Evolutionary conservation across 495 filamentous ascomycete species (phyloP).

Genomic region (Daldinia grandis): DNA sequence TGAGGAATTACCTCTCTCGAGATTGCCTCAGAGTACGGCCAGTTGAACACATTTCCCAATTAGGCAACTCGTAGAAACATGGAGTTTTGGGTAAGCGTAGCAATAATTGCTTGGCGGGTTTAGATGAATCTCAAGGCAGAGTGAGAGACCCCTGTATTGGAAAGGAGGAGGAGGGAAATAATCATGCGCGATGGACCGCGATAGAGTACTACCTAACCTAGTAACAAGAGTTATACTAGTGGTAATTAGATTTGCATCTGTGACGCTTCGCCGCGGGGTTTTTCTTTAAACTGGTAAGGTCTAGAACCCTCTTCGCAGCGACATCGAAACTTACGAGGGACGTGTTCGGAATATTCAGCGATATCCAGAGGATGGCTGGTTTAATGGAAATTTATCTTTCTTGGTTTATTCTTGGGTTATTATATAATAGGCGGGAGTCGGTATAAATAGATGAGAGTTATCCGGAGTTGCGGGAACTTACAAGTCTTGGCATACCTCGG

Average conservation of each 20-base stretch:
- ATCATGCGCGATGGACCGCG: background rate
- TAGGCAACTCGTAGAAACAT: constrained; percentile 35
- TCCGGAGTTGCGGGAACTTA: constrained; percentile 36
- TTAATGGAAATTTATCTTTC: background rate
- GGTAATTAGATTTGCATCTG: constrained; percentile 25
- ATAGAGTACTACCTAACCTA: background rate
- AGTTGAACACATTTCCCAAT: constrained; percentile 15
- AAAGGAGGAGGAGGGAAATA: background rate
- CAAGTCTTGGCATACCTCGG: constrained; percentile 25
- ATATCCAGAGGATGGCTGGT: background rate
- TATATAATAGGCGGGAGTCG: constrained; percentile 23
- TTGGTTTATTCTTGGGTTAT: background rate
- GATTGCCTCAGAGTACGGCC: background rate
- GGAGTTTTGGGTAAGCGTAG: background rate
- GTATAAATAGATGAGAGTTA: constrained; percentile 22
- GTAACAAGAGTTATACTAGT: constrained; percentile 11
- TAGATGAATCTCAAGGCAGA: background rate
- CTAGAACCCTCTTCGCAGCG: background rate
- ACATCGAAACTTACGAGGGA: background rate
- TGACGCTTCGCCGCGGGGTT: constrained; percentile 20
- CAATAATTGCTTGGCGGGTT: background rate
- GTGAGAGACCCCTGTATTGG: no score
- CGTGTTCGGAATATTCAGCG: background rate
- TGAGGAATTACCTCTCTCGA: background rate
- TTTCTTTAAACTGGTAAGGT: background rate